phyloP scores from a whole-genome alignment of 1,139 yeast species.

The Pichia norvegensis region DNA sequence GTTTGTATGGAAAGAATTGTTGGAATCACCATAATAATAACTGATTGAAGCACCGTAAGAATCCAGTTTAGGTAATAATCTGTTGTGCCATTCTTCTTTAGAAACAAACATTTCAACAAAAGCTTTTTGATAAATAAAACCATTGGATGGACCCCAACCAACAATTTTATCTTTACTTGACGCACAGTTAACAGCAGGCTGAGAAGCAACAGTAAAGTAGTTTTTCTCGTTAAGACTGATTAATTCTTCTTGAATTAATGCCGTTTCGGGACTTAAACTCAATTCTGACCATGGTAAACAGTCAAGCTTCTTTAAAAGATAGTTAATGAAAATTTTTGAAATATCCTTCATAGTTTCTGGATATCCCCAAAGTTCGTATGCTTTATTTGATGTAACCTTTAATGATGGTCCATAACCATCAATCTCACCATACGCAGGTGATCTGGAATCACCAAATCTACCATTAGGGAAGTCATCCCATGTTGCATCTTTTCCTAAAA shows the following conservation, averaged over 20 bases:
- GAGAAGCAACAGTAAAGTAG: conserved; percentile 86
- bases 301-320: conserved; percentile 66
- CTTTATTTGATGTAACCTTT: conserved; percentile 66
- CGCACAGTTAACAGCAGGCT: conserved; percentile 82
- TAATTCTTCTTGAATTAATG: conserved; percentile 84
- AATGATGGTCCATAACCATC: conserved; percentile 95
- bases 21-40: conserved; percentile 62
- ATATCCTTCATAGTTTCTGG: conserved; percentile 64
- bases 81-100: conserved; percentile 56
- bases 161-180: conserved; percentile 75
- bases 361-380: conserved; percentile 73
- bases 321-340: conserved; percentile 59
- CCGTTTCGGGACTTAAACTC: conserved; percentile 82
- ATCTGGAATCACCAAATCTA: conserved; percentile 92
- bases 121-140: conserved; percentile 86
- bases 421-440: conserved; percentile 96
- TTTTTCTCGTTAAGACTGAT: conserved; percentile 68
- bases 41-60: conserved; percentile 40
- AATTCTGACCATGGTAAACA: conserved; percentile 90
- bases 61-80: conserved; percentile 46
- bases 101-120: conserved; percentile 84
- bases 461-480: conserved; percentile 99
- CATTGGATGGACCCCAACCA: conserved; percentile 95
- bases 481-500: conserved; percentile 83
- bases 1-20: conserved; percentile 54